A percentile compares a stretch with the other conserved stretches of the same genome.
phyloP scores from a whole-genome alignment of 352 stramenopile genomes.

The Phytophthora niederhauseri region DNA sequence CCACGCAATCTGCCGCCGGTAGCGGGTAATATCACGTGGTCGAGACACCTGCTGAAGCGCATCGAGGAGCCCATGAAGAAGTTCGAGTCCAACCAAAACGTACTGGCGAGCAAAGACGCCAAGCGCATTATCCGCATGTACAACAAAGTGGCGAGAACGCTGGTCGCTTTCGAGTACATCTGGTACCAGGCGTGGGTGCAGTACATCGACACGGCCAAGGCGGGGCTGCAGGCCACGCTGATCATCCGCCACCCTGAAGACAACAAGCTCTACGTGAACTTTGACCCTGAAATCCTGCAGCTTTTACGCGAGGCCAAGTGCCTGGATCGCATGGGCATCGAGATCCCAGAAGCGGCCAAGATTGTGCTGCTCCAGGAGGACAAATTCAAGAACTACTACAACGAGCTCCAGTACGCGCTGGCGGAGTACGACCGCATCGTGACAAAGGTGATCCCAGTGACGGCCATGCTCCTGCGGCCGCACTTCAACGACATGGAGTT shows the following conservation, averaged over 20 bases:
- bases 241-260: conserved; percentile 99
- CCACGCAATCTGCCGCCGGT: conserved; percentile 97
- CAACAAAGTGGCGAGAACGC: conserved; percentile 98
- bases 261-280: conserved; percentile 99
- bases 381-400: conserved; percentile 99
- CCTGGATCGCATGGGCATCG: conserved; percentile 98
- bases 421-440: conserved; percentile 98
- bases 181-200: conserved; percentile 99
- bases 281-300: conserved; percentile 98
- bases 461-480: conserved; percentile 94
- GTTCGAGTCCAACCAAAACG: conserved; percentile 98
- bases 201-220: conserved; percentile 98
- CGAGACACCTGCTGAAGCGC: conserved; percentile 96
- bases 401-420: conserved; percentile 97
- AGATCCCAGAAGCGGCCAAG: conserved; percentile 97
- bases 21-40: conserved; percentile 98
- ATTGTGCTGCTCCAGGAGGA: conserved; percentile 98
- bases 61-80: conserved; percentile 99
- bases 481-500: conserved; percentile 99
- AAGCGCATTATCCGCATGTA: conserved; percentile 99
- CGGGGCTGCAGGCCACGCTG: conserved; percentile 97
- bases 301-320: conserved; percentile 98
- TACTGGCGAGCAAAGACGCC: conserved; percentile 96
- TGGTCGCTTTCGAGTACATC: conserved; percentile 99
- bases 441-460: conserved; percentile 98